Evolutionary conservation across 2,329 filamentous ascomycete genomes (phyloP), one percentile per base, ranked within the genome.

Genomic region (Xylariaceae sp.): DNA sequence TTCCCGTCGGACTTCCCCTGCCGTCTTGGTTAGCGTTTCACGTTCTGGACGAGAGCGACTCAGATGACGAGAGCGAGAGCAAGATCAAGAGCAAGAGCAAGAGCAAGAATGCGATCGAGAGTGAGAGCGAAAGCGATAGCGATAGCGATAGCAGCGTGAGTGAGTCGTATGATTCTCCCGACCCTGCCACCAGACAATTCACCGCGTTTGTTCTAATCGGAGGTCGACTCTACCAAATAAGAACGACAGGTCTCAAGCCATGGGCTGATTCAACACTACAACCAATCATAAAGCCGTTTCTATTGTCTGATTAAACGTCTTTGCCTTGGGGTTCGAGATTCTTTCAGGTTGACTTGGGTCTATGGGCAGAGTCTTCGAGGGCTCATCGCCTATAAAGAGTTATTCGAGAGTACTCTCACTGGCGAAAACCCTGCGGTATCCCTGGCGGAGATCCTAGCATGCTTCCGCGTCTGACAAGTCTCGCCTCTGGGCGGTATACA

Each of bases 11-110:
- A 18, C 51, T 61, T 35, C 63, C 63, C 49, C 45, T 53, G n/a
- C 61, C 60, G 5, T 59, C 64, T 13, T 66, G 65, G 64, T 54
- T 67, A 37, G 60, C 58, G 41, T 53, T 61, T 44, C 11, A 50
- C 39, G 2, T 2, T 23, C 23, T 23, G 8, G 1, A 9, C 17
- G 17, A 17, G 17, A 17, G 17, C 17, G 17, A 17, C 17, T 17
- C 17, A 17, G 17, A 17, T 17, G 17, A 17, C 17, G 17, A 17
- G 17, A 17, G 17, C 17, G 17, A 17, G 17, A 17, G 17, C 17
- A 17, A 17, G 17, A 17, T 1, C 17, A 17, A 17, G 17, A 17
- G 17, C 17, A 17, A 17, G 17, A 17, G 17, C 17, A 17, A 17
- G 17, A 17, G 17, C 17, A 17, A 17, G 17, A 17, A 17, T 17